Evolutionary conservation across 108 stramenopile genomes (phyloP).

Genomic region (Parietichytrium sp.): DNA sequence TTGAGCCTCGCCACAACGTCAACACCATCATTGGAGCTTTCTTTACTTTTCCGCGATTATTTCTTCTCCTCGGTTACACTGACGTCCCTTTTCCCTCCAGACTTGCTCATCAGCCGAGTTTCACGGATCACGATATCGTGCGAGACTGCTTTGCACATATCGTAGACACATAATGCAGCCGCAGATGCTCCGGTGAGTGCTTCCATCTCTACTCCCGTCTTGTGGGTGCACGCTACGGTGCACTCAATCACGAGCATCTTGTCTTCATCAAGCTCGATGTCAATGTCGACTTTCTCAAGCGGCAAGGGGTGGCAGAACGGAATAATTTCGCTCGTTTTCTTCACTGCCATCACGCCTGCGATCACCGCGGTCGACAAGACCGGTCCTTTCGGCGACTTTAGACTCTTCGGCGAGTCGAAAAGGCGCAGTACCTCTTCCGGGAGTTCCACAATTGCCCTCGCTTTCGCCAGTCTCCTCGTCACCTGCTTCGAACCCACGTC

Average conservation of each 20-base stretch:
- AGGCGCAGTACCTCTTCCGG: conserved; percentile 1
- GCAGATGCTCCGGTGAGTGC: conserved; percentile 82
- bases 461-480: conserved; percentile 21
- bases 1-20: no score
- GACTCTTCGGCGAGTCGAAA: conserved; percentile 27
- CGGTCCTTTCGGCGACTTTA: conserved; percentile 57
- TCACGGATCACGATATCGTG: conserved; percentile 77
- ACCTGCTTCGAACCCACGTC: conserved; percentile 42
- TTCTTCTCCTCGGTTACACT: not conserved
- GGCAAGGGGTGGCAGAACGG: conserved; percentile 64
- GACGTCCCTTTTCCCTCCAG: conserved; percentile 75
- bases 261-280: not conserved
- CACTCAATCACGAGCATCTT: not conserved
- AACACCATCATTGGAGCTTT: no score
- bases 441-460: conserved; percentile 28
- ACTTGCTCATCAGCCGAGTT: conserved; percentile 70
- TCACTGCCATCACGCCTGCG: conserved; percentile 61
- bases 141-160: conserved; percentile 93
- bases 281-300: conserved; percentile 54
- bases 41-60: no score
- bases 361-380: conserved; percentile 60
- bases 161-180: conserved; percentile 89
- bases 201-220: conserved; percentile 98
- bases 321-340: conserved; percentile 53
- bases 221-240: conserved; percentile 53